Evolutionary conservation across 176 grass and related monocot species (phyloP), one percentile per base, ranked within the genome.

Genomic region (Paspalum vaginatum): DNA sequence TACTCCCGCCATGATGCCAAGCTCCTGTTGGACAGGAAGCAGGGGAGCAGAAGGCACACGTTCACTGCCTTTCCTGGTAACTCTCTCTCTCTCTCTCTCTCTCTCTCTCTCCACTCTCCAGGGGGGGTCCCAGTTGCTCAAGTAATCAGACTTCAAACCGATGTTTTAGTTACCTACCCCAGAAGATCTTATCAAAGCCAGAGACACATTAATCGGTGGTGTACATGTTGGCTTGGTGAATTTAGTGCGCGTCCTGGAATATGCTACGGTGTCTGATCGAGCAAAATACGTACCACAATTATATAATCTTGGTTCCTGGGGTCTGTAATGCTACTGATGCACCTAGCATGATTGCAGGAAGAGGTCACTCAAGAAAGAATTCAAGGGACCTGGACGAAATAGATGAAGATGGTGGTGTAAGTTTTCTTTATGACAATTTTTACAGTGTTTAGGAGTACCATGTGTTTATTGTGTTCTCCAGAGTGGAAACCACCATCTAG

Each of bases 1-100:
- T 82, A 93, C 75, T 93, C 89, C 82, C 75, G 68, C 27, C 50
- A 61, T 8, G 85, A 93, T 32, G 72, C 91, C 22, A 99, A 86
- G 86, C 76, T 95, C 56, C 87, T 95, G 53, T 47, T 92, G 68
- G 82, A 93, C 76, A 76, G 68, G 43, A 94, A 87, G 66, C 83
- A 91, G 71, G 88, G 88, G 48, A 89, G 79, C 61, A 86, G 9
- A 73, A 80, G 83, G 50, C 85, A 79, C 32, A 58, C 32, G 50
- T 85, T 86, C 73, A 38, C 18, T 5, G 59, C 9, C 2, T 81
- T 89, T 25, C 0, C 83, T 4, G 83, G 87, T 89, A 81, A 47
- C 24, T n/a, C 24, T 70, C 26, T 70, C 21, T 47, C 66, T 27
- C 6, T 41, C 13, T 41, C 16, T 32, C 32, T 32, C 2, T 32